Conservation (phyloP, 1,284 basidiomycete species). For the Marasmius fiardii region DNA sequence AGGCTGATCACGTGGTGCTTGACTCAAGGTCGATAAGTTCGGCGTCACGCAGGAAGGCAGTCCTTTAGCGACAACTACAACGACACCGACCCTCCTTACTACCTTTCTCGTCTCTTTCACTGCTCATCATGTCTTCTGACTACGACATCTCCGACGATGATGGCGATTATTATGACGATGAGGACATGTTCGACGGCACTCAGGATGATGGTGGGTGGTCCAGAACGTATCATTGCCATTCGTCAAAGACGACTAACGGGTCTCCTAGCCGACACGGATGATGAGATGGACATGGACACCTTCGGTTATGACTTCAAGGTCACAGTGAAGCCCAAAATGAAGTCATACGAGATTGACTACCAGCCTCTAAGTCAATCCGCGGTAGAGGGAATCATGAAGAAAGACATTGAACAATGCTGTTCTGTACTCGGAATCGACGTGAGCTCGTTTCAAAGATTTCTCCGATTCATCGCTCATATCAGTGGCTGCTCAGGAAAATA, state of each 20-base stretch:
- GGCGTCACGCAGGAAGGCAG: neutral
- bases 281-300: conserved; percentile 65
- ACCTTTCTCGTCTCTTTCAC: neutral
- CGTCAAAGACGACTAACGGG: neutral
- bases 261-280: conserved; percentile 26
- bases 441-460: conserved; percentile 32
- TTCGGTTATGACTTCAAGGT: conserved; percentile 62
- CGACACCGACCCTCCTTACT: neutral
- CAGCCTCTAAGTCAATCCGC: conserved; percentile 70
- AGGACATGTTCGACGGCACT: conserved; percentile 61
- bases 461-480: neutral
- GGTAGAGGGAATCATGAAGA: conserved; percentile 74
- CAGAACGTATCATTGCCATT: neutral
- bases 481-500: conserved; percentile 31
- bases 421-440: conserved; percentile 86
- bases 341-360: conserved; percentile 77
- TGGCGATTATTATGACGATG: conserved; percentile 62
- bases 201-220: conserved; percentile 44
- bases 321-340: conserved; percentile 51
- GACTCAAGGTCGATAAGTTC: neutral
- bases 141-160: conserved; percentile 73
- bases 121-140: conserved; percentile 60
- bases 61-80: neutral
- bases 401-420: conserved; percentile 80
- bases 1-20: neutral